Conservation (phyloP, 768 basidiomycete genomes). For the Hericium coralloides region DNA sequence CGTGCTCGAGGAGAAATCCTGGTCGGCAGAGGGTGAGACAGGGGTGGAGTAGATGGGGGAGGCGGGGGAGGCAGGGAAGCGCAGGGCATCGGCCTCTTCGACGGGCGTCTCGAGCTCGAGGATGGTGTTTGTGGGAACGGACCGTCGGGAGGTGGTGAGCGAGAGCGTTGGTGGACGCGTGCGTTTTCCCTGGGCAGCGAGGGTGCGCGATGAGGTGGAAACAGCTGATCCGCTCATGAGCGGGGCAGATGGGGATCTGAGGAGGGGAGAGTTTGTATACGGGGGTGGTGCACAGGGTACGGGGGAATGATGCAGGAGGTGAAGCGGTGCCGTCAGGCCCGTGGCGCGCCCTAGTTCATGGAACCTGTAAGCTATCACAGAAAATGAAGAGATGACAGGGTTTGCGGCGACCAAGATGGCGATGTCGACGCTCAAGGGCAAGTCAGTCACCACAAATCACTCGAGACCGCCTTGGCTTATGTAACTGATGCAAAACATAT, state of each 20-base stretch:
- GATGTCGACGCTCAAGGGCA: no score
- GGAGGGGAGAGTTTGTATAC: neutral
- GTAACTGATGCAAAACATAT: no score
- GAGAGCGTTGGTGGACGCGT: conserved; percentile 46
- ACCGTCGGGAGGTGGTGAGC: conserved; percentile 20
- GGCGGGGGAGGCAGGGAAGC: conserved; percentile 22
- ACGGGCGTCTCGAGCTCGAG: conserved; percentile 27
- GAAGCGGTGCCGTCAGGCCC: no score
- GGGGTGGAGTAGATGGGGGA: conserved; percentile 20
- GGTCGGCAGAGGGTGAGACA: conserved; percentile 16
- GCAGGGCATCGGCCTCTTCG: conserved; percentile 23
- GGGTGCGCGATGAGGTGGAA: conserved; percentile 1
- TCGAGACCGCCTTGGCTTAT: no score
- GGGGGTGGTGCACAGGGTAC: neutral
- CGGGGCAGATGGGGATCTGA: neutral
- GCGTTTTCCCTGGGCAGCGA: conserved; percentile 25
- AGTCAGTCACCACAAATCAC: no score
- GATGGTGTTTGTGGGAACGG: conserved; percentile 19
- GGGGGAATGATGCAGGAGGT: neutral
- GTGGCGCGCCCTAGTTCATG: no score
- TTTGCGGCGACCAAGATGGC: no score
- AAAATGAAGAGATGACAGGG: no score
- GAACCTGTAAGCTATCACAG: no score
- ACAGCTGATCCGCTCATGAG: conserved; percentile 11
- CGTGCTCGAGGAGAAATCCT: conserved; percentile 17